Base-by-base conservation (phyloP, 305 asterid species). In the Fraxinus latifolia region DNA sequence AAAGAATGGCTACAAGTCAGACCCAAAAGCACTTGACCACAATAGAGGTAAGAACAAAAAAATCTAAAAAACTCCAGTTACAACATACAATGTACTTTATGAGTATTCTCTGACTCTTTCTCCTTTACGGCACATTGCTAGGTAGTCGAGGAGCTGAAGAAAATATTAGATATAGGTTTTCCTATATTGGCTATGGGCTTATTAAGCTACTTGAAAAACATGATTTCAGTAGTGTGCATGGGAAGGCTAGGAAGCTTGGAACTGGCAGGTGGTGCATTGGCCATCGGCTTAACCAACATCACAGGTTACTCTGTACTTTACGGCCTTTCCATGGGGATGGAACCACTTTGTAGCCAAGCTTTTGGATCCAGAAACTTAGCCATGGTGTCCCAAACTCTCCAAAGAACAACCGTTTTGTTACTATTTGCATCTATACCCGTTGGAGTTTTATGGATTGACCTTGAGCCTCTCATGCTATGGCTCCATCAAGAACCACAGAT, bases 321-420 rank as follows among this genome's bases (percentile, higher is more conserved):
- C 15, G 97, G 98, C 78, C 90, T 94, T n/a, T 94, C 98, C 79
- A 90, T 90, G 89, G 98, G 98, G 76, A 93, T 94, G 98, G 98
- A 94, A 78, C 98, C 97, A 34, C 86, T 94, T 68, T 94, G 96
- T 82, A 93, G 92, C 89, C 97, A 93, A 83, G 95, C 96, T 87
- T 91, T 91, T 79, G 98, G 98, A 17, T 91, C 98, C 72, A 89
- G 83, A 87, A 94, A 94, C 90, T 83, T 86, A 53, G 80, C 84
- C 83, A 79, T 89, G 75, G 83, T 88, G 76, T 81, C 89, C 80
- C 90, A 86, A 62, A 90, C 90, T 79, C 94, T 94, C 34, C 93
- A 87, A 82, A 87, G 93, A 86, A 94, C 92, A 53, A 91, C 93
- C 15, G 58, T 87, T 53, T 80, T 94, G 89, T 79, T 94, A 85